Conservation (phyloP, 768 basidiomycete species). For the Tricholoma furcatifolium region DNA sequence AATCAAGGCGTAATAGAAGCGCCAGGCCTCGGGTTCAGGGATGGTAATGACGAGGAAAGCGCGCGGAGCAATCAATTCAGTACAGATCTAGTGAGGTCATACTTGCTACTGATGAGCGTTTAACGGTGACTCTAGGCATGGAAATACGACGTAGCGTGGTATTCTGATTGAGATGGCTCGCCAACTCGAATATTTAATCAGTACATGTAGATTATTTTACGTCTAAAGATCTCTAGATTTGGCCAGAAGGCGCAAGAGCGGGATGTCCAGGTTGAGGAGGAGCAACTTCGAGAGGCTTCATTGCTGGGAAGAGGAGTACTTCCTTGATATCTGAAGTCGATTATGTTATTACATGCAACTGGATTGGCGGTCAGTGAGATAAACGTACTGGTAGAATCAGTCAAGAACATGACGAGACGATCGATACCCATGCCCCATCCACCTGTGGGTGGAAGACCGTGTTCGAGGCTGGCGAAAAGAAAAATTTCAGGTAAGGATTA, state of each 20-base stretch:
- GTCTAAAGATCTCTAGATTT: slow-evolving; percentile 22
- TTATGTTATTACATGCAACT: no score
- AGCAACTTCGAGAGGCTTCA: slow-evolving; percentile 76
- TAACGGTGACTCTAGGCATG: no score
- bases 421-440: slow-evolving; percentile 98
- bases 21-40: no score
- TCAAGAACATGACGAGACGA: slow-evolving; percentile 97
- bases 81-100: no score
- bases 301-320: slow-evolving; percentile 93
- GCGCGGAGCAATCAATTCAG: no score
- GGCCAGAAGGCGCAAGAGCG: slow-evolving; percentile 29
- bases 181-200: not conserved
- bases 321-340: slow-evolving; percentile 83
- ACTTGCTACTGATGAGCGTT: no score
- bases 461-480: slow-evolving; percentile 68
- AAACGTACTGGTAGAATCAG: slow-evolving; percentile 83
- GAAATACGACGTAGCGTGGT: no score
- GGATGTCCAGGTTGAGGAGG: slow-evolving; percentile 19
- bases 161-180: no score
- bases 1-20: no score
- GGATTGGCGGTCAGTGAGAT: not conserved
- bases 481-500: no score
- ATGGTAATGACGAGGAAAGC: no score
- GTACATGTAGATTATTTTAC: slow-evolving; percentile 6
- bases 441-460: slow-evolving; percentile 95